These are phyloP conservation scores for Helotiales sp. DNA, from an alignment of 2,329 filamentous ascomycete species.

Conservation along the genomic window DNA sequence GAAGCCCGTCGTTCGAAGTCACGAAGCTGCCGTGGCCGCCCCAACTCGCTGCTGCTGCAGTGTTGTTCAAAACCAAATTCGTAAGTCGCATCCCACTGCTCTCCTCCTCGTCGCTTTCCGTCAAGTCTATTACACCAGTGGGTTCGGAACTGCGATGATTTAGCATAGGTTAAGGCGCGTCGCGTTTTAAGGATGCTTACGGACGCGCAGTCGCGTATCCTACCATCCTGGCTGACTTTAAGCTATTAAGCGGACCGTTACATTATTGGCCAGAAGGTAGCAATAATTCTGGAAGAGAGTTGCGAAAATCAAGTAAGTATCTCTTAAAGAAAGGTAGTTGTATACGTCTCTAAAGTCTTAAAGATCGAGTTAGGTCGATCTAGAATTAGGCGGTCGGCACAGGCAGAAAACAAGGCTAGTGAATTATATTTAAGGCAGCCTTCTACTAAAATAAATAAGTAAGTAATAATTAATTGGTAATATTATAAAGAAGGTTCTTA, in stretches of 20 bases:
- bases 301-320: not conserved
- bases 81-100: not conserved
- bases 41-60: not conserved
- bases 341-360: not conserved
- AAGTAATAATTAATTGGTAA: no score
- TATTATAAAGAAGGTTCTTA: no score
- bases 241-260: not conserved
- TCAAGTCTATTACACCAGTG: not conserved
- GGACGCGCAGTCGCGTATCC: not conserved
- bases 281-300: not conserved
- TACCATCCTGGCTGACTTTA: not conserved
- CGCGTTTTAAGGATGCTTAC: conserved; percentile 1
- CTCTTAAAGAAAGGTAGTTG: not conserved
- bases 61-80: not conserved
- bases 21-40: not conserved
- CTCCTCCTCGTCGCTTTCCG: not conserved
- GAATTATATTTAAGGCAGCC: not conserved
- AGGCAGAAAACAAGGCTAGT: not conserved
- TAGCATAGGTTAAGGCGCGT: not conserved
- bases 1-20: not conserved
- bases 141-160: not conserved
- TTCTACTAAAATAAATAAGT: not conserved
- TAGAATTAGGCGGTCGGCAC: not conserved
- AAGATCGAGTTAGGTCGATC: not conserved
- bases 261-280: not conserved